Evolutionary conservation across 768 basidiomycete species (phyloP), one percentile per base, ranked within the genome.

Genomic region (Xerocomus potaroensis): DNA sequence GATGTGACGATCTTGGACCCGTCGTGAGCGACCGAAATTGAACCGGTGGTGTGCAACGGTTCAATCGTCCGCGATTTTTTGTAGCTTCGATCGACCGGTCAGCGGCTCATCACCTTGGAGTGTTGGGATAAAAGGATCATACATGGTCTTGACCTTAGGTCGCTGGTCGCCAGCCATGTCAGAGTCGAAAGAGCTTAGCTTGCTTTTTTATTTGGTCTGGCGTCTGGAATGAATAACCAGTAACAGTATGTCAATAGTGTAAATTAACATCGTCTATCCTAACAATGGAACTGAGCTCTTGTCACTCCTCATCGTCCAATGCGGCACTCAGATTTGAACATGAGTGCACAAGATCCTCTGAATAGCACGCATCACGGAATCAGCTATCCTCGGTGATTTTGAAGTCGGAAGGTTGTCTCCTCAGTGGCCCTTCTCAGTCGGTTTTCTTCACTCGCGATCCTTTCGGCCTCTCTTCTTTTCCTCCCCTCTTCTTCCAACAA

Each of bases 21-120:
- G 71, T 97, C 90, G 37, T 70, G 65, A 4, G 90, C 83, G 39
- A 90, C 72, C 10, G 87, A 80, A 22, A 93, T 81, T 14, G 91
- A 87, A 24, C 96, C 96, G 32, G 80, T 80, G 2, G 95, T 98
- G 62, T 96, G 89, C 35, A 95, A 69, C 3, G 94, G 91, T 30
- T 76, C 78, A 43, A 92, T 83, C 11, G 78, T 73, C 43, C 84
- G 76, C 16, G 67, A 72, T 65, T 87, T 89, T 67, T 84, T 86
- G 68, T 87, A 92, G 23, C 89, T 92, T 45, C 21, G 14, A n/a
- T 26, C 16, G 19, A 32, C 26, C 36, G 41, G 39, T 62, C 19
- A 64, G 57, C n/a, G n/a, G n/a, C n/a, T n/a, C 5, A 27, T 4
- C 15, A n/a, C 22, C 4, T 21, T 11, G 18, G 16, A 10, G 22